phyloP scores from a whole-genome alignment of 2,329 filamentous ascomycete species.

The Drechslera avenae region DNA sequence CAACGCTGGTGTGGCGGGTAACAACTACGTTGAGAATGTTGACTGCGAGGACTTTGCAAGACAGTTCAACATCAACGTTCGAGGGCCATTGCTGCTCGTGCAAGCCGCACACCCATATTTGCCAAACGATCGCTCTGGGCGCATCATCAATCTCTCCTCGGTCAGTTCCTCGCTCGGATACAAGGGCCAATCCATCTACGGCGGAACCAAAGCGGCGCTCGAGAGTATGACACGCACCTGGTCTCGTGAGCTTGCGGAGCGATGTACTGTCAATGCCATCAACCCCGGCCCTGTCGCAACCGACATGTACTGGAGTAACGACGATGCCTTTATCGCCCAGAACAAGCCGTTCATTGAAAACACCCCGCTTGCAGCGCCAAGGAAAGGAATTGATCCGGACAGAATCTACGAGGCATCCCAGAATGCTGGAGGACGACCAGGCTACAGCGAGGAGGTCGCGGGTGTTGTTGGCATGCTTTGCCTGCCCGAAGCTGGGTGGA shows the following conservation, averaged over 20 bases:
- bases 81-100: slow-evolving; percentile 77
- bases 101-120: slow-evolving; percentile 75
- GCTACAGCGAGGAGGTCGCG: slow-evolving; percentile 72
- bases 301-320: slow-evolving; percentile 67
- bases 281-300: slow-evolving; percentile 68
- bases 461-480: slow-evolving; percentile 79
- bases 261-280: slow-evolving; percentile 68
- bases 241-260: slow-evolving; percentile 66
- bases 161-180: slow-evolving; percentile 65
- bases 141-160: slow-evolving; percentile 66
- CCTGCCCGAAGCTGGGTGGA: slow-evolving; percentile 73
- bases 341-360: slow-evolving; percentile 66
- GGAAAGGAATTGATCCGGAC: slow-evolving; percentile 65
- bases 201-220: slow-evolving; percentile 69
- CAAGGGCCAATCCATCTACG: slow-evolving; percentile 64
- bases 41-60: slow-evolving; percentile 68
- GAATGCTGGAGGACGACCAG: slow-evolving; percentile 59
- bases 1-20: slow-evolving; percentile 75
- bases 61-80: slow-evolving; percentile 80
- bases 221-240: slow-evolving; percentile 73
- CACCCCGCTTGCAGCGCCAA: slow-evolving; percentile 67
- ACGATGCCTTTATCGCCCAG: slow-evolving; percentile 61
- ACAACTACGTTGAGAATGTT: slow-evolving; percentile 68
- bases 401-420: slow-evolving; percentile 55
- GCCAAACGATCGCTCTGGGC: slow-evolving; percentile 68